phyloP scores from a whole-genome alignment of 1,139 yeast species.

The Trichomonascaceae sp. region DNA sequence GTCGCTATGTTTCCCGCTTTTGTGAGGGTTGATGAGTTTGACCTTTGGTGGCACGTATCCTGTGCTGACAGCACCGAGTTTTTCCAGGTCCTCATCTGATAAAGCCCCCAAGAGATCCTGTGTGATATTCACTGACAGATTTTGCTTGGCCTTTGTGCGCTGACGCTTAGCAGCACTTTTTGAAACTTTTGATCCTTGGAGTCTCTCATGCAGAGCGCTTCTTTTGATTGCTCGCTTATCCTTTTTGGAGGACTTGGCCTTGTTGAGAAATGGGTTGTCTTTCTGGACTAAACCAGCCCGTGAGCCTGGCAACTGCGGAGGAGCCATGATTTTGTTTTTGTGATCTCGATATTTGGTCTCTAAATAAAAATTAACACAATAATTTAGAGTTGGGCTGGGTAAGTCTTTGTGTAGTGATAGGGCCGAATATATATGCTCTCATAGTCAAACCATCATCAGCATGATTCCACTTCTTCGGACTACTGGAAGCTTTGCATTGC shows the following conservation, averaged over 20 bases:
- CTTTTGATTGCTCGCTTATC: conserved; percentile 17
- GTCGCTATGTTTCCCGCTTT: conserved; percentile 19
- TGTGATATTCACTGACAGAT: conserved; percentile 20
- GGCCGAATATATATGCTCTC: no score
- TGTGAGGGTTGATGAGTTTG: conserved; percentile 14
- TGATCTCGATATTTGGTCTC: no score
- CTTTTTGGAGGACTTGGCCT: conserved; percentile 16
- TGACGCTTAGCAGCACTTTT: conserved; percentile 17
- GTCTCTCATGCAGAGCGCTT: conserved; percentile 5
- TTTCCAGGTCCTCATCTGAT: background rate
- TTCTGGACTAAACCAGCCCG: conserved; percentile 8
- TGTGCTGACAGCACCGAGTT: background rate
- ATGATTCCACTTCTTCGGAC: no score
- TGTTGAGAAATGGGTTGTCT: conserved; percentile 15
- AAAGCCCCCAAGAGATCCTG: conserved; percentile 20
- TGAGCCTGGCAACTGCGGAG: no score
- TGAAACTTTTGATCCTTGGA: conserved; percentile 12
- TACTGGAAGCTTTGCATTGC: no score
- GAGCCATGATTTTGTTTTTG: no score
- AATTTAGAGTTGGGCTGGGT: no score
- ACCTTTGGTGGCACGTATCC: conserved; percentile 10
- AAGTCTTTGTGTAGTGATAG: no score
- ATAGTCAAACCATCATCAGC: no score
- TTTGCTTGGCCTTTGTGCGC: conserved; percentile 16
- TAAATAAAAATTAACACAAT: no score